Evolutionary conservation across 768 basidiomycete genomes (phyloP), one percentile per base, ranked within the genome.

Genomic region (Termitomyces sp.): DNA sequence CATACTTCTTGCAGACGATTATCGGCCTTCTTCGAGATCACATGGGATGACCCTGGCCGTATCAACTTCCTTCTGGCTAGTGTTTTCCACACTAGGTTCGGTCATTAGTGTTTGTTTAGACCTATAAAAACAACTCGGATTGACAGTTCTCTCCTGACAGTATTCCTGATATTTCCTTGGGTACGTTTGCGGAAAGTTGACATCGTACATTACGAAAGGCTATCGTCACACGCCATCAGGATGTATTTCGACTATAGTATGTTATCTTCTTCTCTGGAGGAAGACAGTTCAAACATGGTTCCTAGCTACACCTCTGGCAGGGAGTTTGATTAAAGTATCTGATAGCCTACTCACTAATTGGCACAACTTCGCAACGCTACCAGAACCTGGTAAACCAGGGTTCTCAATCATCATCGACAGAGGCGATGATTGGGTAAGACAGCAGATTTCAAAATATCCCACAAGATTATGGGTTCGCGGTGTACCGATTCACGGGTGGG

Each of bases 101-200:
- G n/a, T n/a, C n/a, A n/a, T n/a, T 60, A 9, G 16, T 40, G 15
- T n/a, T 16, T 11, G 13, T n/a, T 42, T 10, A 20, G 5, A n/a
- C 7, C 38, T 10, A 4, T 43, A 12, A 23, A 3, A 42, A 12
- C 6, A 15, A 7, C 35, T 22, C 11, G 41, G 44, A 18, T 20
- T 12, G 42, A 31, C 46, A 20, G 43, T 3, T 29, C 18, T 20
- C 3, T 45, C 52, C 56, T 39, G 36, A 41, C 53, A 74, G 75
- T 62, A 23, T 84, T 81, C 18, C 80, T 84, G 53, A 74, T 81
- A 43, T 66, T 81, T 15, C 82, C 84, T n/a, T 86, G 84, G 84
- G 31, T 75, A n/a, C 70, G 81, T 42, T 73, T 86, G 4, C 75
- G 81, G 53, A 81, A 82, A 64, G 79, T 82, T 11, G 72, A 76